Conservation (phyloP, 2,329 filamentous ascomycete genomes). For the Rutstroemia sp. region DNA sequence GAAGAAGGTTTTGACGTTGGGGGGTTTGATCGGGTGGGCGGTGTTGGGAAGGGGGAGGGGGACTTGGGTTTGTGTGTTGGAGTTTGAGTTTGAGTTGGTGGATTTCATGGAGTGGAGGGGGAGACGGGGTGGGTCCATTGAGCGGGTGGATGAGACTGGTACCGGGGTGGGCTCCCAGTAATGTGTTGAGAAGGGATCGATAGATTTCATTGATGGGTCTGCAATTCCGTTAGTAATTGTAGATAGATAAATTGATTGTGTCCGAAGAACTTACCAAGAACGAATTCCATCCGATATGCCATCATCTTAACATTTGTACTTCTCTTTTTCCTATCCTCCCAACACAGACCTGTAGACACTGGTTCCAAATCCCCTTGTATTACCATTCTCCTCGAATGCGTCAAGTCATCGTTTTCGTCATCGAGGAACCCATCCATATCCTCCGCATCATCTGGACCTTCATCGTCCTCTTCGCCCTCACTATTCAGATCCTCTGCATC, state of each 20-base stretch:
- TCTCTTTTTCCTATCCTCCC: conserved; percentile 54
- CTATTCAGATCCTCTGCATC: conserved; percentile 46
- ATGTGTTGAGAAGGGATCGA: conserved; percentile 75
- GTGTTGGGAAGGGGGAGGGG: neutral
- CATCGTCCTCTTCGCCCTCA: conserved; percentile 62
- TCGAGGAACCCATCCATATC: conserved; percentile 60
- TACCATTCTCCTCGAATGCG: conserved; percentile 44
- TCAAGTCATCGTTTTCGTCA: conserved; percentile 58
- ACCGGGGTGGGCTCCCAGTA: conserved; percentile 57
- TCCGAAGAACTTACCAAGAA: conserved; percentile 32
- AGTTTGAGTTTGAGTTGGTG: neutral
- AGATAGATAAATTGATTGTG: neutral
- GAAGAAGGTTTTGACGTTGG: neutral
- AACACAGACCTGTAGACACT: conserved; percentile 73
- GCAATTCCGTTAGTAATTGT: conserved; percentile 4
- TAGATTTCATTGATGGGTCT: conserved; percentile 41
- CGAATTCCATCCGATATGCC: conserved; percentile 66
- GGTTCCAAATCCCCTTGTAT: conserved; percentile 65
- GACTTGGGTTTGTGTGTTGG: neutral
- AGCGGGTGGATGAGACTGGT: neutral
- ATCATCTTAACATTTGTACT: conserved; percentile 43
- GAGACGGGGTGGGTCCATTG: conserved; percentile 31
- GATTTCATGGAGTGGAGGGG: conserved; percentile 27
- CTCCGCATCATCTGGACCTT: conserved; percentile 60
- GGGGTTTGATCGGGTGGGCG: neutral